phyloP scores from a whole-genome alignment of 805 yeast species.

The Starmera caribaea region DNA sequence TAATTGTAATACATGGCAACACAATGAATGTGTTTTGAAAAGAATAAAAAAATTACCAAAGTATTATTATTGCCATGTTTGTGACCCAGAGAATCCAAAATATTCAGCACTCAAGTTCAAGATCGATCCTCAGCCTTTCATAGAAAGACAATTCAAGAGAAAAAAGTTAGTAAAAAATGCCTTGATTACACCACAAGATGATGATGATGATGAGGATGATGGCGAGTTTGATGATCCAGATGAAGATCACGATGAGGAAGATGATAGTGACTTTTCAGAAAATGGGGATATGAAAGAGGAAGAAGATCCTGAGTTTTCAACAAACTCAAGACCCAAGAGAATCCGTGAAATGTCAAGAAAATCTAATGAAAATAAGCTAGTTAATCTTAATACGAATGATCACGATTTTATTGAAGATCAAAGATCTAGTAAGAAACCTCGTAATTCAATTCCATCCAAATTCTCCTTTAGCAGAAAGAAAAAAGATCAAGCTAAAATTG shows the following conservation, averaged over 20 bases:
- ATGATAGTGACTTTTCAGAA: constrained; percentile 4
- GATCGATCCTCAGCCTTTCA: constrained; percentile 22
- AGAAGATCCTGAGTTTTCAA: neutral
- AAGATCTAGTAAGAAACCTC: constrained; percentile 21
- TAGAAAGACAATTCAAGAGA: constrained; percentile 1
- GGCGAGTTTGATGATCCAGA: constrained; percentile 2
- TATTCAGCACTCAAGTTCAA: constrained; percentile 25
- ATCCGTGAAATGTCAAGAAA: neutral
- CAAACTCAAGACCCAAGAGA: constrained; percentile 1
- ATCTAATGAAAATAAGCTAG: neutral
- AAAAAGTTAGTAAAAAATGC: neutral
- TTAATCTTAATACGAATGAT: neutral
- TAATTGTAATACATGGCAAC: constrained; percentile 64
- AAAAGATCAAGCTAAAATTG: constrained; percentile 4
- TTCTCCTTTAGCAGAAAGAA: constrained; percentile 17
- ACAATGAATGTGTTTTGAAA: constrained; percentile 49
- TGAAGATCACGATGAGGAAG: constrained; percentile 5
- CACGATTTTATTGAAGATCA: neutral
- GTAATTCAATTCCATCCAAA: constrained; percentile 39
- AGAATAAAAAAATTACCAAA: constrained; percentile 32
- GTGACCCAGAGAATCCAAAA: constrained; percentile 28
- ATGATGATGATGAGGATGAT: constrained; percentile 1
- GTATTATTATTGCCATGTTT: constrained; percentile 43
- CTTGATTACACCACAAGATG: neutral
- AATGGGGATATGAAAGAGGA: constrained; percentile 2